Evolutionary conservation across 768 basidiomycete species (phyloP), one percentile per base, ranked within the genome.

Genomic region (Hygrophorus russula): DNA sequence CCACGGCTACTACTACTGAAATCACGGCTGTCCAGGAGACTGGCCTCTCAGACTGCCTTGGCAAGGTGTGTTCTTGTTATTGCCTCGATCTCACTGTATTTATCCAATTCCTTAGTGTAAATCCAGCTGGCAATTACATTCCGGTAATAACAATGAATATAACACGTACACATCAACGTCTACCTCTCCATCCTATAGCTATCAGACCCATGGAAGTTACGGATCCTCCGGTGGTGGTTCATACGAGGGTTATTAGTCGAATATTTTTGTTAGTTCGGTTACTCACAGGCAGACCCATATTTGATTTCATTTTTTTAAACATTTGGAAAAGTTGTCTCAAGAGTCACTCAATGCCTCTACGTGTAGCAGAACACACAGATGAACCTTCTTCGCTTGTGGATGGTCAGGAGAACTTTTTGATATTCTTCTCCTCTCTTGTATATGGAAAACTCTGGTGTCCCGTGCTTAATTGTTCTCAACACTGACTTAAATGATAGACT

Each of bases 371-470:
- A 30, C 30, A 46, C 29, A 29, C 28, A 29, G 17, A 13, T 12
- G 27, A 9, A 2, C 40, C 46, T 13, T 9, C 12, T 4, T 20
- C 36, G 2, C 60, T 76, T 15, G 50, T 58, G 44, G 54, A 61
- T 24, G 66, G 63, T 8, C 59, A 67, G n/a, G 74, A 77, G 33
- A 54, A 64, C 12, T 83, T 69, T 46, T 42, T 85, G 19, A 62
- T 88, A n/a, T 84, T 87, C 57, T 85, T 79, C 48, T 72, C 83
- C 8, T 83, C 80, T 14, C 64, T 78, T 39, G 69, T 76, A 1
- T 66, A 74, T 46, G 82, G 77, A 19, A 56, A 63, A 42, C 59
- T 78, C 55, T 87, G 85, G 84, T 87, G 84, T 55, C 73, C 80
- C 18, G 84, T 86, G 51, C 37, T 70, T 67, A 33, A n/a, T 19